Evolutionary conservation across 1,284 basidiomycete species (phyloP), one percentile per base, ranked within the genome.

Genomic region (Coniferiporia sulphurascens): DNA sequence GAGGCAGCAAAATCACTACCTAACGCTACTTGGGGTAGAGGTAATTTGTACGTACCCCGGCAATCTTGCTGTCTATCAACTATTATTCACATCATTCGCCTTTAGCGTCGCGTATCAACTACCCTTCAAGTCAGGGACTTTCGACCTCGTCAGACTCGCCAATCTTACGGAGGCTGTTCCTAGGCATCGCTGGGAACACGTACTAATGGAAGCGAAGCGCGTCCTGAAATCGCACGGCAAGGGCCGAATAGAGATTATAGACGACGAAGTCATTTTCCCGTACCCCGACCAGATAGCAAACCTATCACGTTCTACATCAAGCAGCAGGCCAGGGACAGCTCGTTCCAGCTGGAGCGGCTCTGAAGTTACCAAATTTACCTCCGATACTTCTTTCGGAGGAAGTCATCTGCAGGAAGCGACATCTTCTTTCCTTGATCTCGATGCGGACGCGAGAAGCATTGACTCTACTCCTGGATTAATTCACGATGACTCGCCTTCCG

Each of bases 91-190:
- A 34, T 55, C 36, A 34, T 35, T 54, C 48, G 27, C 9, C 21
- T 10, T 46, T 65, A 88, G 85, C 65, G 67, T 87, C 19, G 74
- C 78, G 64, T 73, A 80, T 57, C 67, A 70, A 35, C 72, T 88
- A 12, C 86, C 86, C 0, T 89, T 88, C 64, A 72, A 75, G 0
- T 77, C 81, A 62, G 74, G 80, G 50, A 76, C 76, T 1, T 90
- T 91, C 64, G 85, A 91, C 65, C 74, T 84, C 48, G 82, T 91
- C 38, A 78, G 88, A 48, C 82, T 91, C 76, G 81, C 86, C 12
- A 83, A 86, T 63, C 71, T 88, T 3, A 74, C 78, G 5, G 75
- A 87, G 10, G 79, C 79, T 63, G 76, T 91, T 52, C 86, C 86
- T 0, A 69, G 76, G 44, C 72, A 78, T 13, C 71, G 75, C 55